phyloP scores from a whole-genome alignment of 176 grass and related monocot species.

The Cymbopogon citratus region DNA sequence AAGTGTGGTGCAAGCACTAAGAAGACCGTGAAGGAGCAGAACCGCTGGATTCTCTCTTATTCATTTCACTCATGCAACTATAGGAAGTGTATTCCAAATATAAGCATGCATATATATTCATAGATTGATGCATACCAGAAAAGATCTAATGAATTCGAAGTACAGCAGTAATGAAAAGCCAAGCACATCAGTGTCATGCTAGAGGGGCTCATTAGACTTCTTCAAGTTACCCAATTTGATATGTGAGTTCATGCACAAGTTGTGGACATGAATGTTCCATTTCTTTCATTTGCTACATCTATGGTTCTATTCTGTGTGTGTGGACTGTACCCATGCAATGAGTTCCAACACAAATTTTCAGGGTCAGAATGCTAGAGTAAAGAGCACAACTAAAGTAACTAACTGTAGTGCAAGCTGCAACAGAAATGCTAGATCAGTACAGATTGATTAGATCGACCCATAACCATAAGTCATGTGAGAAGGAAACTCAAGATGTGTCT shows the following conservation, averaged over 20 bases:
- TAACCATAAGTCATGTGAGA: not conserved
- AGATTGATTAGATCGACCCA: not conserved
- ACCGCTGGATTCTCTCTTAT: not conserved
- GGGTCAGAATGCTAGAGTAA: not conserved
- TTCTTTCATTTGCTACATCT: not conserved
- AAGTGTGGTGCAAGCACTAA: not conserved
- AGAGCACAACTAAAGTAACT: not conserved
- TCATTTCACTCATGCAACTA: slow-evolving; percentile 1
- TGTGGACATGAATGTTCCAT: not conserved
- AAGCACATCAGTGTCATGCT: not conserved
- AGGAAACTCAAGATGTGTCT: not conserved
- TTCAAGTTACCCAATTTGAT: not conserved
- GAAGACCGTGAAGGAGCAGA: not conserved
- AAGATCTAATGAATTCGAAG: not conserved
- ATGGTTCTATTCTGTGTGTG: not conserved
- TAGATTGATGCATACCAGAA: no score
- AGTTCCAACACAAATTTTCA: not conserved
- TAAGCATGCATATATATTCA: not conserved
- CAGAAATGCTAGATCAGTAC: not conserved
- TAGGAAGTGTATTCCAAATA: not conserved
- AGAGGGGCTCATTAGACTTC: not conserved
- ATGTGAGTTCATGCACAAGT: not conserved
- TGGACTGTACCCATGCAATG: not conserved
- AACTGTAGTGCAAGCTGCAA: not conserved
- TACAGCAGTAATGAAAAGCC: not conserved